phyloP scores from a whole-genome alignment of 805 yeast species.

The Metschnikowia amazonensis region DNA sequence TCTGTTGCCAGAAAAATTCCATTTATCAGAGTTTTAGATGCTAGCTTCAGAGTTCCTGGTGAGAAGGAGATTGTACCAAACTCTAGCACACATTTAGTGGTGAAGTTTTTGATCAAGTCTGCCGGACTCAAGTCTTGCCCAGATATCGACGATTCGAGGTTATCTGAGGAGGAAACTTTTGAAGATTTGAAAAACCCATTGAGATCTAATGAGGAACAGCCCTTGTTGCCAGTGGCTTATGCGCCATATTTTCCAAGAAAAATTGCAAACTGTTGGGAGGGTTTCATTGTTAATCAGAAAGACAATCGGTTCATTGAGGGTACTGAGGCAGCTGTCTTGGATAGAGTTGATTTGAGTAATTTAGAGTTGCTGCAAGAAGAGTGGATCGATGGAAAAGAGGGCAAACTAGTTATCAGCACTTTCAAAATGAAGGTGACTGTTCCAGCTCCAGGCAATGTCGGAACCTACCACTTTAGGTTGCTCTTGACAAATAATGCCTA shows the following conservation, averaged over 20 bases:
- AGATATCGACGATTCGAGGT: conserved; percentile 35
- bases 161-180: conserved; percentile 57
- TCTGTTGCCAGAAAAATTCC: conserved; percentile 66
- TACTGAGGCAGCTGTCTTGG: conserved; percentile 48
- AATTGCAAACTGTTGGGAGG: conserved; percentile 57
- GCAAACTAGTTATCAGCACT: conserved; percentile 53
- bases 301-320: conserved; percentile 76
- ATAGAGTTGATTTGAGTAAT: conserved; percentile 53
- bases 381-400: conserved; percentile 42
- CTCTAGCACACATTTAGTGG: conserved; percentile 67
- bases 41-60: conserved; percentile 84
- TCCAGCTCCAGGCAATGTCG: conserved; percentile 74
- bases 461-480: conserved; percentile 65
- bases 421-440: conserved; percentile 69
- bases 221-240: conserved; percentile 59
- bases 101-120: conserved; percentile 74
- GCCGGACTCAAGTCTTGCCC: conserved; percentile 62
- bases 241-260: conserved; percentile 74
- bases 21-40: conserved; percentile 57
- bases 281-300: conserved; percentile 63
- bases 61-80: conserved; percentile 61
- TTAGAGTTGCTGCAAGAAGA: conserved; percentile 50
- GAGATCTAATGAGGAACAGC: conserved; percentile 60
- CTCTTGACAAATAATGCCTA: conserved; percentile 69
- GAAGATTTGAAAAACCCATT: conserved; percentile 73